Percentiles rank a stretch among this genome's conserved stretches.
These are phyloP conservation scores for Zymoseptoria crescenta DNA, from an alignment of 2,329 filamentous ascomycete species.

Conservation along the genomic window DNA sequence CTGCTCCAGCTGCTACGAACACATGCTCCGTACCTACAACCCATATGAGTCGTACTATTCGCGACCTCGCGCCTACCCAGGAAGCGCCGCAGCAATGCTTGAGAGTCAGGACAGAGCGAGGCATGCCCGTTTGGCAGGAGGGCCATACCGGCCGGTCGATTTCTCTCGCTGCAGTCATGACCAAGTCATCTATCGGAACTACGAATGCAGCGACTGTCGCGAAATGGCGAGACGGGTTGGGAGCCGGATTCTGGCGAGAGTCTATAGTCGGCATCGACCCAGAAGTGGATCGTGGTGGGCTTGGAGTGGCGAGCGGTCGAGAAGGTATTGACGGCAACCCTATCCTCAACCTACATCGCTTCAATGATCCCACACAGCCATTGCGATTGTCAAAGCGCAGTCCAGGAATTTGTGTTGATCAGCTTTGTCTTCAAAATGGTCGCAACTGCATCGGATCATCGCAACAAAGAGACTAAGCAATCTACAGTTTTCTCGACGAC, in stretches of 20 bases:
- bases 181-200: background rate
- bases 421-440: too few species aligned
- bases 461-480: too few species aligned
- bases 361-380: background rate
- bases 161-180: background rate
- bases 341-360: background rate
- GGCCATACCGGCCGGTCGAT: background rate
- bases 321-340: background rate
- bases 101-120: background rate
- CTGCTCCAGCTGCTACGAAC: constrained; percentile 18
- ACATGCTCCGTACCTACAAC: constrained; percentile 18
- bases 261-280: background rate
- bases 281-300: background rate
- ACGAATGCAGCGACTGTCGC: background rate
- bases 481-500: too few species aligned
- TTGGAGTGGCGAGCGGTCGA: background rate
- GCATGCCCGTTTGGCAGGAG: background rate
- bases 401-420: too few species aligned
- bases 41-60: background rate
- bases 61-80: background rate
- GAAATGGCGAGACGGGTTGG: background rate
- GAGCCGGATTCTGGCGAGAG: background rate
- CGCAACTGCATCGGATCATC: too few species aligned
- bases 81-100: background rate
- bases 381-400: background rate